phyloP scores from a whole-genome alignment of 169 alveolate genomes.

The Babesia ovis region DNA sequence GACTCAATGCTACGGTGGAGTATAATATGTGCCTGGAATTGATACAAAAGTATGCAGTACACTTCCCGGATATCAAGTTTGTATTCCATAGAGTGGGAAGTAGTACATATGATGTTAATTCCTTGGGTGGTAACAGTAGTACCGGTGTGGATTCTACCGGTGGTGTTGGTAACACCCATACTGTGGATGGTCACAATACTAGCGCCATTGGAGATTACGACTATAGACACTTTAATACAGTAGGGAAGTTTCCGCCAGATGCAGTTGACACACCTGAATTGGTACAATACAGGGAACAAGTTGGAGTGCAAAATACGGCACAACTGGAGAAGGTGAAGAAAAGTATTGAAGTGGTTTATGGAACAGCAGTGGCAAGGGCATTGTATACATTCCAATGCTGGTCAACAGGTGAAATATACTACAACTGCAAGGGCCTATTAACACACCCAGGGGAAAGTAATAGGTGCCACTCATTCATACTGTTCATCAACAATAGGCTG shows the following conservation, averaged over 20 bases:
- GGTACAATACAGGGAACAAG: conserved; percentile 50
- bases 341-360: conserved; percentile 66
- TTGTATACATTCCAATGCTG: conserved; percentile 46
- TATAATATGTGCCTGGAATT: conserved; percentile 87
- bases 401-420: conserved; percentile 51
- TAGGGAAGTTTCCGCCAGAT: conserved; percentile 24
- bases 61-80: conserved; percentile 87
- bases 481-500: conserved; percentile 94
- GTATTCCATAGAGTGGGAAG: conserved; percentile 76
- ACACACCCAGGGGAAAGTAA: conserved; percentile 80
- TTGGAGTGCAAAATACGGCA: conserved; percentile 47
- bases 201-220: conserved; percentile 55
- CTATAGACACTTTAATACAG: conserved; percentile 21
- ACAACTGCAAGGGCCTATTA: conserved; percentile 78
- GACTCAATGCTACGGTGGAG: conserved; percentile 76
- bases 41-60: conserved; percentile 89
- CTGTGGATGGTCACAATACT: no score
- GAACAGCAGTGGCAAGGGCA: conserved; percentile 59
- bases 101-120: conserved; percentile 74
- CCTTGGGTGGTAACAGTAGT: neutral
- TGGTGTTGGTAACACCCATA: conserved; percentile 48
- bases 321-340: conserved; percentile 42
- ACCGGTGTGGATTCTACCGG: conserved; percentile 57
- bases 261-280: conserved; percentile 36
- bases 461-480: conserved; percentile 82